A percentile compares a stretch with the other conserved stretches of the same genome.
Conservation (phyloP, 23 red algal species). For the Agarophyton chilense region DNA sequence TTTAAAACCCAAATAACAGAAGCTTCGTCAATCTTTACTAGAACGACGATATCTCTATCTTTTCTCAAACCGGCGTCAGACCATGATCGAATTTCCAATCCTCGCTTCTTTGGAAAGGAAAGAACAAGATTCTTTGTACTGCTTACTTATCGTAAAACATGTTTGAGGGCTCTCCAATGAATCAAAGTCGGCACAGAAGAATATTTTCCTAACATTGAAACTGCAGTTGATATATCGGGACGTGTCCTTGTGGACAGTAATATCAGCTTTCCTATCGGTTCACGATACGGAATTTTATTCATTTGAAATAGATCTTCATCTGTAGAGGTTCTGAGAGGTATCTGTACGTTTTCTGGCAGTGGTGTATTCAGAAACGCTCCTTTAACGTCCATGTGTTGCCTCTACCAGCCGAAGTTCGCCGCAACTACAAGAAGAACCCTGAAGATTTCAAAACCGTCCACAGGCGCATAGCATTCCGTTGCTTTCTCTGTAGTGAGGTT, state of each 20-base stretch:
- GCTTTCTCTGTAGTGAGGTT: not conserved
- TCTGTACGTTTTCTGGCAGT: not conserved
- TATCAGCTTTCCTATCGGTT: not conserved
- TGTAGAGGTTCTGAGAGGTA: not conserved
- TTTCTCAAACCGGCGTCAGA: too few species aligned
- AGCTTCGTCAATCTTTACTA: too few species aligned
- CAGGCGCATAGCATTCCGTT: conserved; percentile 13
- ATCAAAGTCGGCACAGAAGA: too few species aligned
- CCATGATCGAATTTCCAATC: too few species aligned
- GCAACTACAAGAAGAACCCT: conserved; percentile 1
- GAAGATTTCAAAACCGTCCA: conserved; percentile 19
- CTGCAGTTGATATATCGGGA: not conserved
- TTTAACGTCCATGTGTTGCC: conserved; percentile 28
- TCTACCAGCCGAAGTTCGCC: not conserved
- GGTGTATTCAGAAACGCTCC: conserved; percentile 26
- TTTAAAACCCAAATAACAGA: too few species aligned
- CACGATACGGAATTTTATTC: conserved; percentile 21
- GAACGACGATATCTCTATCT: too few species aligned
- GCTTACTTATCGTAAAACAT: too few species aligned
- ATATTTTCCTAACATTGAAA: conserved; percentile 16
- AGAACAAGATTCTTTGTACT: too few species aligned
- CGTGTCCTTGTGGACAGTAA: too few species aligned
- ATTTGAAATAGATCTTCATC: conserved; percentile 1
- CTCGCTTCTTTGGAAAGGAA: too few species aligned
- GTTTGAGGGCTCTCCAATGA: too few species aligned